phyloP scores from a whole-genome alignment of 139 green algal species.

The Micractinium sp. region DNA sequence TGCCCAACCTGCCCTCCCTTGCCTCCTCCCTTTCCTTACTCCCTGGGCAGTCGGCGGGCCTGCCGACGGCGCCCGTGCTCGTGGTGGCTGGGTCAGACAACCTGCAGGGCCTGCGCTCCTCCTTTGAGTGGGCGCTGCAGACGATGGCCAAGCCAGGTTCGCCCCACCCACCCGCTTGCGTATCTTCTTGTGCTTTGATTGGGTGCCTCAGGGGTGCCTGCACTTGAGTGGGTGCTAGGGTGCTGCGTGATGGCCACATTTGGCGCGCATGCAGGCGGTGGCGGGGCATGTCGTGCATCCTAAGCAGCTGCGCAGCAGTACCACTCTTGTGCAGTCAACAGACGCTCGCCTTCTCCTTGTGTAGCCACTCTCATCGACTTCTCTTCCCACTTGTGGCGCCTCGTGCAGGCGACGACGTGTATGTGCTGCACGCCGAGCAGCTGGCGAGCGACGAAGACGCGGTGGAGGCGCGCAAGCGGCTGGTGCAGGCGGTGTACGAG shows the following conservation, averaged over 20 bases:
- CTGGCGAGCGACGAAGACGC: conserved; percentile 22
- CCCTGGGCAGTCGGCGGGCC: background rate
- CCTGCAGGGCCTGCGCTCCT: conserved; percentile 22
- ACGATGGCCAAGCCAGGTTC: conserved; percentile 16
- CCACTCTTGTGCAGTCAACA: too few species aligned
- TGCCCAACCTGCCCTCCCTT: background rate
- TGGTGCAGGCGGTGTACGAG: conserved; percentile 25
- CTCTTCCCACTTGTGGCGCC: too few species aligned
- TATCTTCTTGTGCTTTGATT: too few species aligned
- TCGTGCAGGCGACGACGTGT: conserved; percentile 39
- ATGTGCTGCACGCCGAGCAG: conserved; percentile 31
- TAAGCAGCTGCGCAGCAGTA: too few species aligned
- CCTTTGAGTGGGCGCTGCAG: conserved; percentile 42
- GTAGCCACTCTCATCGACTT: background rate
- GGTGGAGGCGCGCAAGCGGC: conserved; percentile 29
- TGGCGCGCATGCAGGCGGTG: too few species aligned
- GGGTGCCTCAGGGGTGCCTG: too few species aligned
- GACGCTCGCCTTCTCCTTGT: too few species aligned
- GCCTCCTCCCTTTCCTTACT: background rate
- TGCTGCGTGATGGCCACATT: too few species aligned
- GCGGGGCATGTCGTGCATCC: too few species aligned
- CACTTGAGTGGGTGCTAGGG: too few species aligned
- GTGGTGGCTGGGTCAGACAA: conserved; percentile 35
- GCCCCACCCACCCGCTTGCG: background rate
- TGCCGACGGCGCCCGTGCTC: background rate